These are phyloP conservation scores for Amauroascus verrucosus DNA, from an alignment of 2,329 filamentous ascomycete genomes.

Conservation along the genomic window DNA sequence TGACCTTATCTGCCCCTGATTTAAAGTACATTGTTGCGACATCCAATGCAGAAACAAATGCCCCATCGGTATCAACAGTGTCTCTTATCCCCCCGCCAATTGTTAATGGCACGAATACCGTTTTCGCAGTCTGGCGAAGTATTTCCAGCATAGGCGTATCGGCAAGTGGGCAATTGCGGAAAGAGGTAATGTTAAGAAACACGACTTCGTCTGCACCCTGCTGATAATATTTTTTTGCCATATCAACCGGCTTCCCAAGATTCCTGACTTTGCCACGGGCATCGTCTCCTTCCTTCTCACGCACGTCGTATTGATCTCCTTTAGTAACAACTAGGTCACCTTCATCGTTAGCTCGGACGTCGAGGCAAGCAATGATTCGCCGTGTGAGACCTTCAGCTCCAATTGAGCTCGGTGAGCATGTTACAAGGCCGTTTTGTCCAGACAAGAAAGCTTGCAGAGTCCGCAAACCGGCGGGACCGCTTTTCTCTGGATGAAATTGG, in stretches of 20 bases:
- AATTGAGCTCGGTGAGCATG: constrained; percentile 18
- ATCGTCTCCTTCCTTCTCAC: constrained; percentile 62
- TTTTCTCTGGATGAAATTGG: constrained; percentile 98
- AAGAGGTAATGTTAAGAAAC: constrained; percentile 96
- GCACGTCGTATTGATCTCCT: constrained; percentile 96
- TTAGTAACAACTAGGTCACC: constrained; percentile 97
- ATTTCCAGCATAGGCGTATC: constrained; percentile 96
- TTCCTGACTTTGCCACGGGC: constrained; percentile 63
- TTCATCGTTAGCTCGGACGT: constrained; percentile 86
- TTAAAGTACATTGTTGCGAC: constrained; percentile 97
- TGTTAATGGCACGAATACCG: constrained; percentile 91
- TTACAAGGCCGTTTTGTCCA: constrained; percentile 52
- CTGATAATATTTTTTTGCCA: constrained; percentile 89
- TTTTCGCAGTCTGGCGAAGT: constrained; percentile 70
- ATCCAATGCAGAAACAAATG: constrained; percentile 75
- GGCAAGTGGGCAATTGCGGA: constrained; percentile 84
- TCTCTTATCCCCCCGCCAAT: constrained; percentile 93
- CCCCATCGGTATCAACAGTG: constrained; percentile 79
- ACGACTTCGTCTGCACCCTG: constrained; percentile 95
- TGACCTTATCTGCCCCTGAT: constrained; percentile 93
- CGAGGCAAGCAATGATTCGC: constrained; percentile 87
- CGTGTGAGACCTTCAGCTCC: constrained; percentile 65
- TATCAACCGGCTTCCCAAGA: constrained; percentile 89
- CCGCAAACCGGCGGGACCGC: constrained; percentile 74
- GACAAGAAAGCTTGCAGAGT: constrained; percentile 77